Conservation (phyloP, 108 stramenopile species). For the Discostella pseudostelligera region DNA sequence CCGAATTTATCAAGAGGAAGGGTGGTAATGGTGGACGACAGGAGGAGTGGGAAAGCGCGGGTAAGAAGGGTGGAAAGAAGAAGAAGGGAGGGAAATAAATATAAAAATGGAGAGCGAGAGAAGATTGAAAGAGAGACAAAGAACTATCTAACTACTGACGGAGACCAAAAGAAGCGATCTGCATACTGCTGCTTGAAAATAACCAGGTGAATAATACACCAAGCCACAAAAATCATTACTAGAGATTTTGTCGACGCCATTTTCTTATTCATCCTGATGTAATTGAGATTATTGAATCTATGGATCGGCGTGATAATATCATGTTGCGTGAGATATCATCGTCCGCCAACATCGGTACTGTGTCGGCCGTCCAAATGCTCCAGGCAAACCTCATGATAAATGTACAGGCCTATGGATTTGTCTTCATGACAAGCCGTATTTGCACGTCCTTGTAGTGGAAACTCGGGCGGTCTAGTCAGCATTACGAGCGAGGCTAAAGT, state of each 20-base stretch:
- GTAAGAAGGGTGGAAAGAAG: constrained; percentile 57
- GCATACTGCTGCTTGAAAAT: too few species aligned
- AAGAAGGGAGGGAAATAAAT: constrained; percentile 60
- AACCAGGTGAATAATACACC: too few species aligned
- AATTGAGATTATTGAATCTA: too few species aligned
- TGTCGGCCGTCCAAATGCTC: constrained; percentile 26
- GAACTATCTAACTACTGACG: too few species aligned
- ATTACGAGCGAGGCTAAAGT: constrained; percentile 8
- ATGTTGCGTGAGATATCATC: too few species aligned
- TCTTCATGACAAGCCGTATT: background rate
- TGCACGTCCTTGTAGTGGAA: constrained; percentile 9
- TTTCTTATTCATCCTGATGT: too few species aligned
- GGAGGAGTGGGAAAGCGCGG: constrained; percentile 81
- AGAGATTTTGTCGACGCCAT: too few species aligned
- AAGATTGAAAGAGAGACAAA: background rate
- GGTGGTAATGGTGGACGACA: constrained; percentile 65
- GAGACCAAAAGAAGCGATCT: too few species aligned
- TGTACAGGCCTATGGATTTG: constrained; percentile 16
- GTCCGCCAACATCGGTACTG: too few species aligned
- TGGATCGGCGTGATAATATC: too few species aligned
- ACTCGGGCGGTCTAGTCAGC: constrained; percentile 17
- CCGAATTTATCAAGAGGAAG: constrained; percentile 91
- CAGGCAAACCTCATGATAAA: constrained; percentile 6
- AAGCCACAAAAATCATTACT: too few species aligned
- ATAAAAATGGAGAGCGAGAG: background rate